Base-by-base conservation (phyloP, 208 protist genomes). In the Acanthamoeba rhysodes region DNA sequence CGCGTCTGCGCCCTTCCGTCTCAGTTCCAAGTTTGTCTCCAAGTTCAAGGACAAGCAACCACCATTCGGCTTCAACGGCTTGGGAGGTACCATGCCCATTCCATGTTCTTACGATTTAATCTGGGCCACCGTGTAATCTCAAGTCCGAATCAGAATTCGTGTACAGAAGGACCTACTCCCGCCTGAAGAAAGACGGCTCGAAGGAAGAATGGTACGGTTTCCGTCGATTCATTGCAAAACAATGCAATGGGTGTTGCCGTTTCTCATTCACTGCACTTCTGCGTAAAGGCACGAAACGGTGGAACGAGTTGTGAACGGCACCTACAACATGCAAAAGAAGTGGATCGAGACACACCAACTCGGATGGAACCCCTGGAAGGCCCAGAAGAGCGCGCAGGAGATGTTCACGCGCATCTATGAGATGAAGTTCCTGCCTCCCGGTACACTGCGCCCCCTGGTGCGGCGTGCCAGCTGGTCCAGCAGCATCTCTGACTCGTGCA, bases 361-460 rank as follows among this genome's bases (percentile, higher is more conserved):
- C 0, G 94, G 87, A 6, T 98, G 95, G 96, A 95, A 97, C 85
- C 4, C 66, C 3, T 64, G 20, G 18, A 96, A 78, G 22, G 96
- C 96, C 8, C 95, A 95, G 72, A 78, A 82, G 64, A 76, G 64
- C 4, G 97, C 97, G 7, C 92, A 98, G 32, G 94, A 97, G 41
- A 98, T 98, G 98, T 98, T 97, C 87, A 93, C 96, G 12, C 64
- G 95, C 32, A 98, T 98, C 0, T 98, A 98, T 82, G 37, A 95
- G 18, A 98, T 98, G 97, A 98, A 98, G 78, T 98, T 98, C 82
- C 85, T 98, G 18, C 98, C 98, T 18, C 97, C 97, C 2, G 97
- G 98, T n/a, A 41, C 93, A 8, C 80, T 72, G 14, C 27, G 7
- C 41, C 27, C 12, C 29, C n/a, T 91, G 27, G 24, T 24, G 4